phyloP scores from a whole-genome alignment of 345 rosid genomes.

The Anacardium occidentale region DNA sequence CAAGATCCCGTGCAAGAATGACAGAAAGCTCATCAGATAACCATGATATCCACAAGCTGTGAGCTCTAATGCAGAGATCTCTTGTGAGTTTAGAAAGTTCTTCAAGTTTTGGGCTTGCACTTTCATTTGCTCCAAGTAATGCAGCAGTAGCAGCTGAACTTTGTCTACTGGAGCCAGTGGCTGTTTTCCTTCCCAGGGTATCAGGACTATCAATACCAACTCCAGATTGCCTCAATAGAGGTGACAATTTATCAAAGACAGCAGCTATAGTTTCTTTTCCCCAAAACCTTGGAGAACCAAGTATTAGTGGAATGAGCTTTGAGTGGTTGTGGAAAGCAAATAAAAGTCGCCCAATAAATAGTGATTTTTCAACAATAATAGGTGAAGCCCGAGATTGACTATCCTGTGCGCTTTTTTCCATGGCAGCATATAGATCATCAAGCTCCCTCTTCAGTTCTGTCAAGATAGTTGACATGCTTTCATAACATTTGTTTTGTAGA shows the following conservation, averaged over 20 bases:
- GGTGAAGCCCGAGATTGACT: constrained; percentile 45
- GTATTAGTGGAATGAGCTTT: constrained; percentile 71
- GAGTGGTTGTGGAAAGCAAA: constrained; percentile 84
- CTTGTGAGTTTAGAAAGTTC: constrained; percentile 54
- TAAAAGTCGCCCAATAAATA: constrained; percentile 87
- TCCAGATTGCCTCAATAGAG: constrained; percentile 62
- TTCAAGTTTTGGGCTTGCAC: constrained; percentile 67
- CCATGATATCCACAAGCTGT: constrained; percentile 91
- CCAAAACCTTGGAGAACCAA: constrained; percentile 97
- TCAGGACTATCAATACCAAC: constrained; percentile 44
- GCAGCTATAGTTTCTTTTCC: constrained; percentile 55
- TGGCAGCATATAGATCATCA: constrained; percentile 51
- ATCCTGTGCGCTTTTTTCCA: constrained; percentile 43
- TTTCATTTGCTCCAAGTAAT: constrained; percentile 80
- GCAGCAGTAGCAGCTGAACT: constrained; percentile 76
- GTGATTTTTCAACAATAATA: constrained; percentile 76
- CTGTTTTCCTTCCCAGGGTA: constrained; percentile 51
- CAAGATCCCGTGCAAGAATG: constrained; percentile 67
- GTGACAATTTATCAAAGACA: constrained; percentile 65
- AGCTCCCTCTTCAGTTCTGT: constrained; percentile 64
- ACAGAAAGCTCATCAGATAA: constrained; percentile 74
- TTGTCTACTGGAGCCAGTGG: constrained; percentile 59
- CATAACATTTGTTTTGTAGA: constrained; percentile 79
- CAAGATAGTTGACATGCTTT: constrained; percentile 66
- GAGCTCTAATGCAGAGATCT: constrained; percentile 85